Base-by-base conservation (phyloP, 2,329 filamentous ascomycete genomes). In the Fusarium paranaense region DNA sequence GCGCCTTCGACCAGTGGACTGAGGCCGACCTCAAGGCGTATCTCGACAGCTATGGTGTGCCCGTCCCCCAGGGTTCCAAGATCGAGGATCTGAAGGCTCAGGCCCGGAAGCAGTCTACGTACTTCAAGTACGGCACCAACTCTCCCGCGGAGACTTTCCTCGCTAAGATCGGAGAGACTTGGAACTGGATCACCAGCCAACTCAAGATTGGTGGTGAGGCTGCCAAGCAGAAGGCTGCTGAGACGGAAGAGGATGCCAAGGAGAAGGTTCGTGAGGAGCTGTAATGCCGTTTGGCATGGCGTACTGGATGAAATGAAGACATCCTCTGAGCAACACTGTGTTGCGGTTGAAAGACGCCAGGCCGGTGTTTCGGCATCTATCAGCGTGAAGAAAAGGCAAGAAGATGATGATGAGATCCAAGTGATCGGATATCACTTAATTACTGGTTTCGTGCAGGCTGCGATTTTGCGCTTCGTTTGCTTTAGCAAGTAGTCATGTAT, bases 11-110 rank as follows among this genome's bases (percentile, higher is more conserved):
- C 62, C 90, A 89, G 1, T 96, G 94, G 94, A 93, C 88, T 65
- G 88, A 90, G 77, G 89, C 88, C 54, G 93, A 96, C 30, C 86
- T 97, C 71, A 95, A 96, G 86, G 85, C 89, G 1, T 96, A 95
- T 79, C 89, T 96, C 8, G 94, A 96, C 80, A 93, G 90, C 71
- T 96, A 95, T 73, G 94, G 94, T 40, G 85, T 96, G 45, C 82
- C 86, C 6, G 86, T 89, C 45, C 92, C 91, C 50, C 92, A 94
- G 80, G 91, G 91, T 7, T 91, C 90, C 20, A 92, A 86, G 66
- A 77, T 91, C 65, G 92, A 95, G 69, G 88, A 95, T 79, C 86
- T 96, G 22, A 90, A 90, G 70, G 92, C 93, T 10, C 86, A 90
- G 68, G 94, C 92, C 18, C 91, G 93, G 75, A 92, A 91, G 81